Conservation (phyloP, 768 basidiomycete species). For the Boletus rubescentipes region DNA sequence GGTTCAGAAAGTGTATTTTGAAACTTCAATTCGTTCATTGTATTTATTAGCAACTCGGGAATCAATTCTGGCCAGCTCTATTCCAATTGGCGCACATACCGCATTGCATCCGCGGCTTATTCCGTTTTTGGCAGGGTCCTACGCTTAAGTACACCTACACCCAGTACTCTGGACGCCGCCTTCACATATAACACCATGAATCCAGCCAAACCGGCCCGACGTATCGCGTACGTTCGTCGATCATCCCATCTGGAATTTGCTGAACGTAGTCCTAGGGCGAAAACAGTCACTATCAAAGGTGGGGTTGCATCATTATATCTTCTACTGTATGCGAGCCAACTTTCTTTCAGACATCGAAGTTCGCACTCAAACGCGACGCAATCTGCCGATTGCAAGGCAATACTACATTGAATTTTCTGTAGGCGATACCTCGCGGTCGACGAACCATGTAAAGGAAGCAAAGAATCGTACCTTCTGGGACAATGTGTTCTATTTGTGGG, state of each 20-base stretch:
- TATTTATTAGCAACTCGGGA: too few species aligned
- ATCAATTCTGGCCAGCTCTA: too few species aligned
- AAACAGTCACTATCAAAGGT: slow-evolving; percentile 1
- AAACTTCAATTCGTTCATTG: too few species aligned
- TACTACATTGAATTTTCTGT: not conserved
- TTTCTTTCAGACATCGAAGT: slow-evolving; percentile 2
- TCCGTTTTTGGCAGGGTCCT: too few species aligned
- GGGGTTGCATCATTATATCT: too few species aligned
- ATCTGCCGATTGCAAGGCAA: not conserved
- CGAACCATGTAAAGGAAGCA: not conserved
- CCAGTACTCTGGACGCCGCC: not conserved
- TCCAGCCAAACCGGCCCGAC: too few species aligned
- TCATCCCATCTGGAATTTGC: not conserved
- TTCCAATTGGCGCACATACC: too few species aligned
- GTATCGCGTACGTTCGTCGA: not conserved
- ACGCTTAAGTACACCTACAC: too few species aligned
- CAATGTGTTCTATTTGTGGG: not conserved
- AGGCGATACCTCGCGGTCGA: not conserved
- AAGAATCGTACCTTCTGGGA: not conserved
- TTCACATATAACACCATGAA: not conserved
- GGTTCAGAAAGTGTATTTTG: too few species aligned
- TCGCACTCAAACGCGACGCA: not conserved
- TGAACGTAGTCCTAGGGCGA: not conserved
- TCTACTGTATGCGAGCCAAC: too few species aligned
- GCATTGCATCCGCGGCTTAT: too few species aligned